Evolutionary conservation across 2,329 filamentous ascomycete genomes (phyloP).

Genomic region (Corynespora cassiicola): DNA sequence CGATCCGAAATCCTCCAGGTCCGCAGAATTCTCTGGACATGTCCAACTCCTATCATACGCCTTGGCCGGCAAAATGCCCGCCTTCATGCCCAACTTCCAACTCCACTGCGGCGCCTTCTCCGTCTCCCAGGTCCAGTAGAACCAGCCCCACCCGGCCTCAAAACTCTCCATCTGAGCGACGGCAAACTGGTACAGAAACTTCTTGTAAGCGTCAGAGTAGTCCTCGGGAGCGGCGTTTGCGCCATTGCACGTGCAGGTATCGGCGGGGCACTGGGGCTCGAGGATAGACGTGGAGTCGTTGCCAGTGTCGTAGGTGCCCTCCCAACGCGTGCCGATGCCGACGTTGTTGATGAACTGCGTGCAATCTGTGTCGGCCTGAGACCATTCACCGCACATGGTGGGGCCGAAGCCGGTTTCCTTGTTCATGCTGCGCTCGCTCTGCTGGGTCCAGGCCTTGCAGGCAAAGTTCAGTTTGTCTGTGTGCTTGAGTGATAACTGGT

Average conservation of each 20-base stretch:
- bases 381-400: slow-evolving; percentile 96
- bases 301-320: slow-evolving; percentile 79
- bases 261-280: slow-evolving; percentile 75
- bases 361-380: slow-evolving; percentile 96
- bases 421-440: slow-evolving; percentile 76
- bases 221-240: slow-evolving; percentile 76
- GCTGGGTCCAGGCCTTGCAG: slow-evolving; percentile 84
- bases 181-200: slow-evolving; percentile 87
- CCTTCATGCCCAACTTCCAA: slow-evolving; percentile 78
- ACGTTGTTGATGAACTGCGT: slow-evolving; percentile 87
- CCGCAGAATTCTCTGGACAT: slow-evolving; percentile 41
- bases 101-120: slow-evolving; percentile 90
- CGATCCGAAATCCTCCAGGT: slow-evolving; percentile 48
- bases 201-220: slow-evolving; percentile 79
- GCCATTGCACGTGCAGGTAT: slow-evolving; percentile 72
- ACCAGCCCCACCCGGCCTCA: slow-evolving; percentile 95
- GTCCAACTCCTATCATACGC: slow-evolving; percentile 51
- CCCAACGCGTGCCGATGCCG: slow-evolving; percentile 86
- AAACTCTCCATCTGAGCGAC: slow-evolving; percentile 96
- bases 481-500: slow-evolving; percentile 83
- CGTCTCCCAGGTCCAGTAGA: slow-evolving; percentile 99
- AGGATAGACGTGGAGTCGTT: slow-evolving; percentile 67
- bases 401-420: slow-evolving; percentile 84
- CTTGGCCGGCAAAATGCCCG: slow-evolving; percentile 75
- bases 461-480: slow-evolving; percentile 85